Percentiles rank a stretch among this genome's conserved stretches.
Evolutionary conservation across 1,139 yeast species (phyloP).

Genomic region (Zygosaccharomyces pseudobailii): DNA sequence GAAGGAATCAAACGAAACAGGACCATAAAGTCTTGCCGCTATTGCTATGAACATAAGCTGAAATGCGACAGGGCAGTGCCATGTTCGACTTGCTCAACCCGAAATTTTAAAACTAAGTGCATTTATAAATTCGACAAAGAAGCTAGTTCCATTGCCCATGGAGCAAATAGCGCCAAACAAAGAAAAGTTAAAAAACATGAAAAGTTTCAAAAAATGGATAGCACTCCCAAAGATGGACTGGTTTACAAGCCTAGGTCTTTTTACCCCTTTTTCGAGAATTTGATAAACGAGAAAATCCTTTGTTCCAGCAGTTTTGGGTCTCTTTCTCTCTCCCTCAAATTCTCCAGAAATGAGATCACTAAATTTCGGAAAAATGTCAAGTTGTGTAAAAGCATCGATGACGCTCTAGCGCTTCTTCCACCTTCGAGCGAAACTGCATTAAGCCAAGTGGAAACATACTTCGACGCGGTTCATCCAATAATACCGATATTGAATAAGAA

Average conservation of each 20-base stretch:
- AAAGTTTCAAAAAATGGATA: slow-evolving; percentile 8
- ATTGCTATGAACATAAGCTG: slow-evolving; percentile 26
- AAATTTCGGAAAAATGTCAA: slow-evolving; percentile 16
- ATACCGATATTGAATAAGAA: slow-evolving; percentile 21
- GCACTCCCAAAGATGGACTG: slow-evolving; percentile 4
- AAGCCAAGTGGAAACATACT: slow-evolving; percentile 19
- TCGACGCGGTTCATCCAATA: slow-evolving; percentile 24
- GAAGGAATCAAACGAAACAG: slow-evolving; percentile 23
- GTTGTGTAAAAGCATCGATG: slow-evolving; percentile 13
- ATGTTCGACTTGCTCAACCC: slow-evolving; percentile 20
- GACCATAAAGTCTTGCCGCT: slow-evolving; percentile 23
- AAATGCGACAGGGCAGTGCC: slow-evolving; percentile 24
- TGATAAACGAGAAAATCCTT: slow-evolving; percentile 22
- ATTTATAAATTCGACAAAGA: slow-evolving; percentile 20
- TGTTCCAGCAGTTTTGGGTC: slow-evolving; percentile 12
- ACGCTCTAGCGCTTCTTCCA: slow-evolving; percentile 18
- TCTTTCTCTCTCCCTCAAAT: slow-evolving; percentile 6
- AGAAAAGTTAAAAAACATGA: slow-evolving; percentile 1
- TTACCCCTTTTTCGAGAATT: slow-evolving; percentile 24
- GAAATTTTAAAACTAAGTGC: slow-evolving; percentile 14
- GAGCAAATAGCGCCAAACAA: background rate
- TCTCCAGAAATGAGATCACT: slow-evolving; percentile 21
- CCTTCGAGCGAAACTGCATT: slow-evolving; percentile 12
- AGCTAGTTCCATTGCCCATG: background rate
- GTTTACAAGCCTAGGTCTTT: slow-evolving; percentile 22